Evolutionary conservation across 169 alveolate species (phyloP).

Genomic region (Plasmodium vinckei): DNA sequence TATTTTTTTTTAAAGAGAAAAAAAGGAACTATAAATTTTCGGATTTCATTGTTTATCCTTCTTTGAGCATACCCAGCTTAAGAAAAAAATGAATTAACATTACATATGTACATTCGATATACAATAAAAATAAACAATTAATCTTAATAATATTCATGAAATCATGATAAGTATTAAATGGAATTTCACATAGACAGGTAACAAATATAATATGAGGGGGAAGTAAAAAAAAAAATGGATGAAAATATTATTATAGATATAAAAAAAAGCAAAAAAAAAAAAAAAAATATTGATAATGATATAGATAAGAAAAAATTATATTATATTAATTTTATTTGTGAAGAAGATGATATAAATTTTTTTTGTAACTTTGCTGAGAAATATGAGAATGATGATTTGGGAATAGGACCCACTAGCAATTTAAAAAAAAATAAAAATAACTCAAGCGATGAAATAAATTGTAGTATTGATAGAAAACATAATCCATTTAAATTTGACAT

Average conservation of each 20-base stretch:
- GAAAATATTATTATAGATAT: not conserved
- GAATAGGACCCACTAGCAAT: not conserved
- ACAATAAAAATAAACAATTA: too few relatives aligned
- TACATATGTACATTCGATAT: too few relatives aligned
- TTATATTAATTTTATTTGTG: conserved; percentile 51
- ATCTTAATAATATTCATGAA: conserved; percentile 52
- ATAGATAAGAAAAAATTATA: conserved; percentile 20
- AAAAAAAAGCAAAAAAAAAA: conserved; percentile 1
- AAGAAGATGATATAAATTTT: conserved; percentile 71
- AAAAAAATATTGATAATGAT: not conserved
- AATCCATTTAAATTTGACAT: not conserved
- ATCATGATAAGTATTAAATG: conserved; percentile 8
- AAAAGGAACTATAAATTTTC: too few relatives aligned
- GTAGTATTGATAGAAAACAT: too few relatives aligned
- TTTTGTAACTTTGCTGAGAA: conserved; percentile 28
- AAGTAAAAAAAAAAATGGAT: conserved; percentile 12
- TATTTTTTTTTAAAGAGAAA: too few relatives aligned
- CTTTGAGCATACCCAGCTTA: too few relatives aligned
- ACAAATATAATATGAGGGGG: conserved; percentile 12
- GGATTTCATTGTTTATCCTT: too few relatives aligned
- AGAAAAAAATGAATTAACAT: too few relatives aligned
- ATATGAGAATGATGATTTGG: not conserved
- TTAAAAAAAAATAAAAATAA: too few relatives aligned
- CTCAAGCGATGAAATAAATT: too few relatives aligned
- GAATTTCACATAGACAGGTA: conserved; percentile 30